Evolutionary conservation across 768 basidiomycete species (phyloP), one percentile per base, ranked within the genome.

Genomic region (Auriculariales sp.): DNA sequence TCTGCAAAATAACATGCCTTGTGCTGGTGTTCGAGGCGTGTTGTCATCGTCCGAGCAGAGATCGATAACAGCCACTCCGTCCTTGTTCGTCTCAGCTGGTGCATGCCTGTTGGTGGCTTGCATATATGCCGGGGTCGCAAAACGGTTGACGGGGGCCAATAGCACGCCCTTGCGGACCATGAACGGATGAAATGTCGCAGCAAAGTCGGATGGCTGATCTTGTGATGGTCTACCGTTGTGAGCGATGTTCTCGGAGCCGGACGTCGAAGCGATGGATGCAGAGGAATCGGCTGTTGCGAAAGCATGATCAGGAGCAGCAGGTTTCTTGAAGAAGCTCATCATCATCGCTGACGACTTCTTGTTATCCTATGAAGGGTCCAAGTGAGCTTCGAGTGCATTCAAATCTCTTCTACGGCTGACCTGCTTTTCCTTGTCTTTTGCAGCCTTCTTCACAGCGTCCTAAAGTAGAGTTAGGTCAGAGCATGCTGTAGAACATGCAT

Each of bases 121-220:
- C 56, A 54, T 54, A 52, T 61, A 65, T 31, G 64, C 55, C 28
- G 56, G 49, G 25, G 42, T 28, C 22, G 62, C 63, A 64, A 86
- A 89, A 70, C 77, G 78, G 56, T 91, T 92, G 32, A 71, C 58
- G 0, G 84, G 83, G 3, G 89, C 88, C 15, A 92, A 57, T 25
- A 71, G 68, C 4, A 77, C 74, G 53, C 78, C 85, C 58, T 83
- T 89, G 68, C 84, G 88, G 52, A 85, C 56, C 3, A 76, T 69
- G 61, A 90, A 94, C 1, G 88, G 81, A 56, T 76, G 81, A 69
- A 95, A 95, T 1, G 71, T 69, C 56, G 68, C 75, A 49, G 81
- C 73, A 56, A 88, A 94, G 42, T 91, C 83, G 14, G 75, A 74
- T 42, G 76, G 51, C 12, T 52, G 51, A 15, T 53, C 61, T 36